Evolutionary conservation across 331 rosid genomes (phyloP).

Genomic region (Spiraea crenata): DNA sequence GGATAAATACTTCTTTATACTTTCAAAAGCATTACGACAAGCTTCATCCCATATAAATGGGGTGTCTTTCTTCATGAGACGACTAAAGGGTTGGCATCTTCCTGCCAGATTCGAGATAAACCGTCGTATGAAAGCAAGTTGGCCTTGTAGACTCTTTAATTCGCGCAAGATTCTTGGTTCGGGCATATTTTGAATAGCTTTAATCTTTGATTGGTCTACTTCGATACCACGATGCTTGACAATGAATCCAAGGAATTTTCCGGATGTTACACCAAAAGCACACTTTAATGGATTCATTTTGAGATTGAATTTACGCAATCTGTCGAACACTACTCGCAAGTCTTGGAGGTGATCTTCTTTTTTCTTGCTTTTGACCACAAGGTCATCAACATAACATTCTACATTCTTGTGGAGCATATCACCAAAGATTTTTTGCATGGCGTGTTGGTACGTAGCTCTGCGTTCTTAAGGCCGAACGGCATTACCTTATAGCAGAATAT

Average conservation of each 20-base stretch:
- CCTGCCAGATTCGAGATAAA: background rate
- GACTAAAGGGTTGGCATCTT: background rate
- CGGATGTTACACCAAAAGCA: background rate
- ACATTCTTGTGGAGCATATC: background rate
- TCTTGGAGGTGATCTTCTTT: background rate
- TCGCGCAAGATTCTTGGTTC: background rate
- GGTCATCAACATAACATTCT: background rate
- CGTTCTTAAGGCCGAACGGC: too few species aligned
- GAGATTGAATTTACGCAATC: background rate
- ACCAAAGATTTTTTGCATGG: too few species aligned
- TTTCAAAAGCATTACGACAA: background rate
- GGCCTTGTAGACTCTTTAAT: background rate
- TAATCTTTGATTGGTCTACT: background rate
- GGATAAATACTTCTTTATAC: background rate
- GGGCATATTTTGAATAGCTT: background rate
- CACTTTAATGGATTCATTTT: background rate
- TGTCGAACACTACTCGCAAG: background rate
- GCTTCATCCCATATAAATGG: background rate
- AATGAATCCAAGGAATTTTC: background rate
- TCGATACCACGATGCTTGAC: background rate
- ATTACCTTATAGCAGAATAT: too few species aligned
- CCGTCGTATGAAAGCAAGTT: background rate
- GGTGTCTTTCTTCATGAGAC: background rate
- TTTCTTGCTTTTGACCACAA: background rate
- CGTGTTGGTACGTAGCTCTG: too few species aligned